Evolutionary conservation across 768 basidiomycete species (phyloP).

Genomic region (Rhizopogon rudus): DNA sequence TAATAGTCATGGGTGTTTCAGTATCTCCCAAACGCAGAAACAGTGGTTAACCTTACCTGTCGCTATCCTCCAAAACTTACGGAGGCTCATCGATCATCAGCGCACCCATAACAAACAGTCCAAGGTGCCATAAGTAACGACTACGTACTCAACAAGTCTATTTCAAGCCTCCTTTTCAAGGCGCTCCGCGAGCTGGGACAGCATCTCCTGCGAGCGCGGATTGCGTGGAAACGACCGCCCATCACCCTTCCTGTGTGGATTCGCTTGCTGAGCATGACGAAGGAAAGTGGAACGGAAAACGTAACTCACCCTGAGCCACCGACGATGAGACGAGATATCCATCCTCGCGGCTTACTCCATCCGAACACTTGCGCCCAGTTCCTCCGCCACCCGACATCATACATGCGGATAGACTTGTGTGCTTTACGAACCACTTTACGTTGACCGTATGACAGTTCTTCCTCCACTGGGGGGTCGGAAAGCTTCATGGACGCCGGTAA

Average conservation of each 20-base stretch:
- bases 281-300: background rate
- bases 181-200: constrained; percentile 59
- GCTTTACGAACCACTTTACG: constrained; percentile 61
- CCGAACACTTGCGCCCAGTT: constrained; percentile 73
- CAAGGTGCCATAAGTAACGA: background rate
- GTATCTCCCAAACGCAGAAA: too few species aligned
- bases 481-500: constrained; percentile 44
- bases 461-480: constrained; percentile 68
- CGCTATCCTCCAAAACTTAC: background rate
- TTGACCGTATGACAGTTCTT: constrained; percentile 63
- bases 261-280: background rate
- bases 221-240: constrained; percentile 67
- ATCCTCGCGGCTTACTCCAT: constrained; percentile 46
- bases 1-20: background rate
- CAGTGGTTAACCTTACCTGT: background rate
- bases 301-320: constrained; percentile 62
- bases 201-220: constrained; percentile 58
- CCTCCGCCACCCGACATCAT: constrained; percentile 67
- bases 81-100: background rate
- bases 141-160: background rate
- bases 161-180: constrained; percentile 33
- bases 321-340: constrained; percentile 46
- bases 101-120: too few species aligned
- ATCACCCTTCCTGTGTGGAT: constrained; percentile 50
- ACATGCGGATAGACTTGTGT: constrained; percentile 54